Base-by-base conservation (phyloP, 768 basidiomycete species). In the Candolleomyces efflorescens region DNA sequence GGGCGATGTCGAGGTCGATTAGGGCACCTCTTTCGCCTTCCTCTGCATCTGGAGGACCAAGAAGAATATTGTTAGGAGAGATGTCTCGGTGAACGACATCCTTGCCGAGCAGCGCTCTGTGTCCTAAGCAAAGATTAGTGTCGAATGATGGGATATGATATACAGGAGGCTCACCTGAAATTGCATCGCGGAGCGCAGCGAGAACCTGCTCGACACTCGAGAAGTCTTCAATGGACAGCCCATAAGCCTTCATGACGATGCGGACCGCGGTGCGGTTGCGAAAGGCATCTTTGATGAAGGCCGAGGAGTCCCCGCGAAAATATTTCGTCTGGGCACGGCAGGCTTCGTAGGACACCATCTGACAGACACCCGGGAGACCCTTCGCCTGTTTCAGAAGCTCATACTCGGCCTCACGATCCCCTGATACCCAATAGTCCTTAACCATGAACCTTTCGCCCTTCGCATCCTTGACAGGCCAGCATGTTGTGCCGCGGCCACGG, bases 401-500 rank as follows among this genome's bases (percentile, higher is more conserved):
- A 20, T 53, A 39, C 18, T 53, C 51, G 15, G 51, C 5, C n/a
- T 9, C 37, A 3, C 37, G 32, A 18, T 37, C 32, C 27, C 38
- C 18, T 3, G 51, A 53, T 5, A 6, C 5, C 51, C 51, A 53
- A 18, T 32, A 27, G 36, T 38, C 37, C 37, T 53, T 53, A 36
- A 53, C 32, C 5, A 53, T 5, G 12, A 53, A 32, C 37, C 36
- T 23, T 36, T 36, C 15, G 11, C 36, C 7, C 11, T 18, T 7
- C 20, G 13, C 5, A 9, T n/a, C 17, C 17, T 17, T 27, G 12
- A 23, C 26, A 26, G 27, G 23, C 39, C 50, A 53, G 6, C 23
- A 53, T 5, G 37, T 58, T 22, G 56, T 58, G 13, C 50, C 56
- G 11, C 56, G 49, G 3, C 56, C 56, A 18, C 41, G 24, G 27